These are phyloP conservation scores for Smallanthus sonchifolius DNA, from an alignment of 129 eudicot species.

Conservation along the genomic window DNA sequence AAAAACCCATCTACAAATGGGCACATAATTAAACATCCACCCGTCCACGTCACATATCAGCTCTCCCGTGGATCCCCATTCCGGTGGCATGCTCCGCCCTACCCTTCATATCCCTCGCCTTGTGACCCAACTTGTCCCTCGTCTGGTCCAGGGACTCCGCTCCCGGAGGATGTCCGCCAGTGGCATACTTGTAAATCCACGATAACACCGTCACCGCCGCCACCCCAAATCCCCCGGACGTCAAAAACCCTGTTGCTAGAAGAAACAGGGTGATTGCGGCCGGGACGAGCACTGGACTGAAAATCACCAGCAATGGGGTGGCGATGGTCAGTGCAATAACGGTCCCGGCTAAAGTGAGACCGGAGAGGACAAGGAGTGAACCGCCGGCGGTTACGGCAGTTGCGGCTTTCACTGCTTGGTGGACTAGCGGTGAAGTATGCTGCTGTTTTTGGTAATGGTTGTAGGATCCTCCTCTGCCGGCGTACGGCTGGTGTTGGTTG, in stretches of 20 bases:
- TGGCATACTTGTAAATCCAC: slow-evolving; percentile 59
- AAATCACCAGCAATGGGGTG: slow-evolving; percentile 54
- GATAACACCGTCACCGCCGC: slow-evolving; percentile 55
- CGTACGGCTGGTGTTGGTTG: slow-evolving; percentile 16
- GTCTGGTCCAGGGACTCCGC: slow-evolving; percentile 49
- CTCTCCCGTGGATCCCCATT: slow-evolving; percentile 21
- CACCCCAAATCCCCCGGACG: slow-evolving; percentile 56
- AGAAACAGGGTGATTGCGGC: slow-evolving; percentile 44
- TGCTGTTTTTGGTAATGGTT: slow-evolving; percentile 17
- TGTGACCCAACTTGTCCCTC: slow-evolving; percentile 38
- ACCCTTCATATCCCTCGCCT: slow-evolving; percentile 59
- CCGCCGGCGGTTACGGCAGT: slow-evolving; percentile 48
- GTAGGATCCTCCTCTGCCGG: background rate
- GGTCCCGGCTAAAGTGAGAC: slow-evolving; percentile 50
- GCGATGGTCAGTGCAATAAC: slow-evolving; percentile 46
- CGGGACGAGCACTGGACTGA: slow-evolving; percentile 65
- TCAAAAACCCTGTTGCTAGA: slow-evolving; percentile 51
- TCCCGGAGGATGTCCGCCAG: slow-evolving; percentile 48
- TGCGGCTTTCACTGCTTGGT: slow-evolving; percentile 60
- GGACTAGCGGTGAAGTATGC: slow-evolving; percentile 28
- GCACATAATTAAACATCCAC: background rate
- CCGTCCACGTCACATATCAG: slow-evolving; percentile 8
- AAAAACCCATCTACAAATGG: slow-evolving; percentile 10
- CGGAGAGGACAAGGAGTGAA: slow-evolving; percentile 47
- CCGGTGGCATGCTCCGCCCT: slow-evolving; percentile 46